Evolutionary conservation across 148 eudicot genomes (phyloP).

Genomic region (Diospyros lotus): DNA sequence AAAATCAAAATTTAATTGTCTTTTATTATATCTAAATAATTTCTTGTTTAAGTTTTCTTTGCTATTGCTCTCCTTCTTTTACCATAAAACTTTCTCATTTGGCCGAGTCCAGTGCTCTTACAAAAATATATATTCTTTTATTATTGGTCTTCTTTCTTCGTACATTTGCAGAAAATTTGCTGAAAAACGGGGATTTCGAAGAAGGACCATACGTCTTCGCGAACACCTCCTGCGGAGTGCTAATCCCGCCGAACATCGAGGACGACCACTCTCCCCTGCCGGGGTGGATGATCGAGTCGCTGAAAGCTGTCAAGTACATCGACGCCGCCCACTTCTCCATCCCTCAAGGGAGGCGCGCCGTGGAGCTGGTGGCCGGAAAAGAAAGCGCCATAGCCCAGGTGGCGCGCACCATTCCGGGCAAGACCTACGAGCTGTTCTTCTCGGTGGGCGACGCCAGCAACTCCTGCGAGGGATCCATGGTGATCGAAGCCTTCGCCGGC

Average conservation of each 20-base stretch:
- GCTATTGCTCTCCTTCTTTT: too few species aligned
- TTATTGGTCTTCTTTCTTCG: too few species aligned
- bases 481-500: constrained; percentile 33
- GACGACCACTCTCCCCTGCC: constrained; percentile 35
- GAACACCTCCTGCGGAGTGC: too few species aligned
- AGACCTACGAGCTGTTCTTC: constrained; percentile 25
- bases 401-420: constrained; percentile 25
- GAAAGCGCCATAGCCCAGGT: constrained; percentile 39
- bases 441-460: constrained; percentile 33
- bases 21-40: too few species aligned
- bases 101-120: too few species aligned
- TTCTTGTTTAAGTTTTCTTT: too few species aligned
- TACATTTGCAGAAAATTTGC: too few species aligned
- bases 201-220: too few species aligned
- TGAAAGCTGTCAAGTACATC: constrained; percentile 36
- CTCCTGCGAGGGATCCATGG: constrained; percentile 31
- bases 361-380: constrained; percentile 34
- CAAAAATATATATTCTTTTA: too few species aligned
- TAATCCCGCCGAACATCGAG: constrained; percentile 16
- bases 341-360: constrained; percentile 37
- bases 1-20: too few species aligned
- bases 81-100: too few species aligned
- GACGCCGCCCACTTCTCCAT: constrained; percentile 30
- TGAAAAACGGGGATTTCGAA: too few species aligned
- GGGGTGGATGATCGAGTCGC: constrained; percentile 42